A percentile compares a stretch with the other conserved stretches of the same genome.
phyloP scores from a whole-genome alignment of 495 filamentous ascomycete species.

The Trypethelium eluteriae region DNA sequence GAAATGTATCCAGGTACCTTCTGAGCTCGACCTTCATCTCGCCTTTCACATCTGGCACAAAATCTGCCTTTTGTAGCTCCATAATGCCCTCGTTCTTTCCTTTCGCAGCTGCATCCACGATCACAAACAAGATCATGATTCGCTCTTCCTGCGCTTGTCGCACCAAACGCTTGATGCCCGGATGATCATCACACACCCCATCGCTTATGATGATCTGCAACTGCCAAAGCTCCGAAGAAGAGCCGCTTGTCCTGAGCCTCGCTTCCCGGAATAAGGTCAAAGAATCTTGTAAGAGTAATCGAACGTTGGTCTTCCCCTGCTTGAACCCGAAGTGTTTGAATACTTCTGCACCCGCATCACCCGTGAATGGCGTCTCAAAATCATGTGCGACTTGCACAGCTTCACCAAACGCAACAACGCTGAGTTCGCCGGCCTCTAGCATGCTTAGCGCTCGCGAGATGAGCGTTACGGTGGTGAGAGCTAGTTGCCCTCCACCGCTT shows the following conservation, averaged over 20 bases:
- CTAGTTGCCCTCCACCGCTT: slow-evolving; percentile 58
- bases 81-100: slow-evolving; percentile 53
- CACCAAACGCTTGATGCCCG: slow-evolving; percentile 69
- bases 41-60: slow-evolving; percentile 53
- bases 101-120: slow-evolving; percentile 69
- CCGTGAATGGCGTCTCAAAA: slow-evolving; percentile 73
- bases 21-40: slow-evolving; percentile 64
- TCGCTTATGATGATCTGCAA: slow-evolving; percentile 87
- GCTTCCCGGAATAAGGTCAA: slow-evolving; percentile 77
- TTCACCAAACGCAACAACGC: slow-evolving; percentile 82
- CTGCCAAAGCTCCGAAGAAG: slow-evolving; percentile 88
- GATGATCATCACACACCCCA: slow-evolving; percentile 84
- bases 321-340: slow-evolving; percentile 81
- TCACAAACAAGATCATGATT: slow-evolving; percentile 96
- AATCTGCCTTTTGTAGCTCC: slow-evolving; percentile 72
- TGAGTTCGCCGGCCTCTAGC: slow-evolving; percentile 87
- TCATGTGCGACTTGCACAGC: slow-evolving; percentile 81
- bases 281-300: slow-evolving; percentile 63
- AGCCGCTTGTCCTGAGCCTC: slow-evolving; percentile 48
- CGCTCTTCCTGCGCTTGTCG: slow-evolving; percentile 82
- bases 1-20: slow-evolving; percentile 89
- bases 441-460: slow-evolving; percentile 75
- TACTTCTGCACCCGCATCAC: slow-evolving; percentile 71
- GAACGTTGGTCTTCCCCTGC: slow-evolving; percentile 77
- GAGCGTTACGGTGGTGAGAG: slow-evolving; percentile 86